Evolutionary conservation across 331 rosid species (phyloP).

Genomic region (Ulmus americana): DNA sequence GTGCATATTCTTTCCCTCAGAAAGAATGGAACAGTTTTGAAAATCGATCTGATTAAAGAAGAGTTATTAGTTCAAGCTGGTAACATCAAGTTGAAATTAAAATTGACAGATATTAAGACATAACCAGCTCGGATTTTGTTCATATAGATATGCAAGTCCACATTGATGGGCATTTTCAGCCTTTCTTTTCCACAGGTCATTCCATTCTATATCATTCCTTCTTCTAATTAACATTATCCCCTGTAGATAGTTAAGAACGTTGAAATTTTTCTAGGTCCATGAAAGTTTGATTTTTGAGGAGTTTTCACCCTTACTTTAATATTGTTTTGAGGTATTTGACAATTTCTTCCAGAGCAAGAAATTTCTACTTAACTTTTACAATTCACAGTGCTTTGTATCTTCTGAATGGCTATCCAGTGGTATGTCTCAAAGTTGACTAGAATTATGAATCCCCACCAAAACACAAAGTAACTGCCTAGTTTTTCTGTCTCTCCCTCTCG

Average conservation of each 20-base stretch:
- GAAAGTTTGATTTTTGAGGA: no score
- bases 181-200: background rate
- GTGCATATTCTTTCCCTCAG: constrained; percentile 69
- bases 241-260: no score
- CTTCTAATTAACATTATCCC: background rate
- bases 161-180: constrained; percentile 15
- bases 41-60: constrained; percentile 60
- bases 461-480: no score
- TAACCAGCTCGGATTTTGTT: constrained; percentile 22
- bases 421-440: no score
- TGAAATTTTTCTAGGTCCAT: no score
- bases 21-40: constrained; percentile 50
- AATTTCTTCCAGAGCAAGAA: no score
- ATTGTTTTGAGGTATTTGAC: no score
- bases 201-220: background rate
- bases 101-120: constrained; percentile 49
- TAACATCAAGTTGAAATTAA: constrained; percentile 71
- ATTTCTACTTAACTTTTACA: no score
- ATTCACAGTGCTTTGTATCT: no score
- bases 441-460: no score
- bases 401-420: no score
- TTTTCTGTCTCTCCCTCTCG: background rate
- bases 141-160: constrained; percentile 7
- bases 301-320: no score
- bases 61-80: constrained; percentile 83